Evolutionary conservation across 2,329 filamentous ascomycete genomes (phyloP).

Genomic region (Shiraia bambusicola): DNA sequence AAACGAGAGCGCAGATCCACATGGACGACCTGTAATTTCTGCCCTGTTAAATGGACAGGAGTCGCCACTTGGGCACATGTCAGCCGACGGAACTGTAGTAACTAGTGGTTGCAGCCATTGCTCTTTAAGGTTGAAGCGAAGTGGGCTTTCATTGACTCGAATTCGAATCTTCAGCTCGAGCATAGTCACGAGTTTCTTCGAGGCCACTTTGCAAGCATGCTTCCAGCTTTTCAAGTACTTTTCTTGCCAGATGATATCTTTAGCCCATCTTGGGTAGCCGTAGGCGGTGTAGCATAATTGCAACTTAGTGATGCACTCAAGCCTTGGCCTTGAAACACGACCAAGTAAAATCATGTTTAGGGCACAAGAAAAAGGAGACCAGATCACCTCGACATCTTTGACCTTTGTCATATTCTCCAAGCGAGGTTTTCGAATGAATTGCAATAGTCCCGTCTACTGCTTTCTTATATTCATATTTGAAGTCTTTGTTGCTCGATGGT

Average conservation of each 20-base stretch:
- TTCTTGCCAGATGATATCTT: constrained; percentile 22
- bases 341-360: constrained; percentile 35
- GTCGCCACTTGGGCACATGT: not conserved
- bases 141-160: constrained; percentile 14
- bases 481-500: not conserved
- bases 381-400: constrained; percentile 27
- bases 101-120: constrained; percentile 32
- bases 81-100: constrained; percentile 29
- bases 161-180: constrained; percentile 26
- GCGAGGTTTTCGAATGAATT: constrained; percentile 19
- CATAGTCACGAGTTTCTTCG: constrained; percentile 24
- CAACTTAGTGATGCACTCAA: constrained; percentile 28
- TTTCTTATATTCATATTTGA: not conserved
- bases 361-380: constrained; percentile 30
- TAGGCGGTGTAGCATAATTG: constrained; percentile 36
- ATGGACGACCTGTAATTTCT: constrained; percentile 12
- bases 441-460: not conserved
- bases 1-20: constrained; percentile 15
- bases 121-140: constrained; percentile 26
- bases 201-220: constrained; percentile 18
- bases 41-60: not conserved
- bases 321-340: constrained; percentile 15
- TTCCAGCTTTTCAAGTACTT: constrained; percentile 30
- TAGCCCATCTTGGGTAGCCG: constrained; percentile 14
- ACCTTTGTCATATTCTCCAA: constrained; percentile 21